Percentiles rank a stretch among this genome's conserved stretches.
phyloP scores from a whole-genome alignment of 345 rosid genomes.

The Alliaria petiolata region DNA sequence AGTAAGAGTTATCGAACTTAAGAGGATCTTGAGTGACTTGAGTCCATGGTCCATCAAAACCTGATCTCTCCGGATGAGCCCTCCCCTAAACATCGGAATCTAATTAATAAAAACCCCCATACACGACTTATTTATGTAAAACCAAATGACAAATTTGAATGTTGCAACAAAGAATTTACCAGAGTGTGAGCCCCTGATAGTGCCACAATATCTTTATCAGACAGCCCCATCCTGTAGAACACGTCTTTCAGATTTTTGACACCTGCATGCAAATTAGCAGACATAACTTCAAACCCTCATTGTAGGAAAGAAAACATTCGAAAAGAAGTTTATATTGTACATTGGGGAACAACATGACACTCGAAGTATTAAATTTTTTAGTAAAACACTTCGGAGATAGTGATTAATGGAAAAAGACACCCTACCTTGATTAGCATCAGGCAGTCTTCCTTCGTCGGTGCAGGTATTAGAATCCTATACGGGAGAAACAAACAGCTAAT shows the following conservation, averaged over 20 bases:
- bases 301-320: background rate
- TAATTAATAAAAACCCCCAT: no score
- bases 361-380: constrained; percentile 4
- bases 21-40: constrained; percentile 80
- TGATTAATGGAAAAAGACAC: no score
- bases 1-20: constrained; percentile 91
- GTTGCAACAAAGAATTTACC: constrained; percentile 5
- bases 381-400: no score
- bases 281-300: no score
- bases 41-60: constrained; percentile 98
- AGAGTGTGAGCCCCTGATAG: constrained; percentile 36
- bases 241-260: constrained; percentile 69
- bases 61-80: constrained; percentile 91
- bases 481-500: constrained; percentile 3
- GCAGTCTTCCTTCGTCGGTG: constrained; percentile 85
- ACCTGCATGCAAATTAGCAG: constrained; percentile 37
- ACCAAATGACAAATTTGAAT: constrained; percentile 18
- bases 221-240: constrained; percentile 83
- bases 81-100: constrained; percentile 50
- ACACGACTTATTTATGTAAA: background rate
- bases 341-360: background rate
- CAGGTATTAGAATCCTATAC: constrained; percentile 66
- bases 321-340: background rate
- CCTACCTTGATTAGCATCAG: constrained; percentile 71
- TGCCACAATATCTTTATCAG: constrained; percentile 87